Conservation (phyloP, 345 rosid genomes). For the Lenwebbia sp. region DNA sequence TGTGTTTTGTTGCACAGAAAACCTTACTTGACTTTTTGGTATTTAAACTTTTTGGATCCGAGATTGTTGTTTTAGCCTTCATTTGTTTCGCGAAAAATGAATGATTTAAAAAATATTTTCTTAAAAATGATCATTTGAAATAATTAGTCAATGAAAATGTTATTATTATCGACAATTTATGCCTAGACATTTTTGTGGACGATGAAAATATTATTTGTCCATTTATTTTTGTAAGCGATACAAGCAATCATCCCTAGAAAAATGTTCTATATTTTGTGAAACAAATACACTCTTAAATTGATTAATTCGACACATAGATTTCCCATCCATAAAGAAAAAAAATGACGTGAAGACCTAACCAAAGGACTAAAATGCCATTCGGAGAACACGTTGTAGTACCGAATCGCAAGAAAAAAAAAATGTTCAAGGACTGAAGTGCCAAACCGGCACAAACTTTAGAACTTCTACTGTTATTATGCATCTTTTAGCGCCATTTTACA, state of each 20-base stretch:
- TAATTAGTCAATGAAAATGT: not conserved
- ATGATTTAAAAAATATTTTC: not conserved
- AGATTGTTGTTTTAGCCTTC: not conserved
- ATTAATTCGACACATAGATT: not conserved
- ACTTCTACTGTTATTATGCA: not conserved
- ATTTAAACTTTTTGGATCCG: not conserved
- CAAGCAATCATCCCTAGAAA: not conserved
- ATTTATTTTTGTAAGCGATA: not conserved
- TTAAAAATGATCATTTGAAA: not conserved
- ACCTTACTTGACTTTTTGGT: not conserved
- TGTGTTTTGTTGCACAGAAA: not conserved
- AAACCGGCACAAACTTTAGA: not conserved
- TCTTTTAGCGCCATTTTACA: not conserved
- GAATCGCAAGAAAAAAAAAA: not conserved
- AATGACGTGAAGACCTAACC: not conserved
- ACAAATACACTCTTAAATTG: too few species aligned
- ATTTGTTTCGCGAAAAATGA: fast-evolving
- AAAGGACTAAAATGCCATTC: not conserved
- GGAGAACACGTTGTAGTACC: not conserved
- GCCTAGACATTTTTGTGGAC: not conserved
- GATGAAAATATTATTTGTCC: not conserved
- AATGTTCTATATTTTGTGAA: not conserved
- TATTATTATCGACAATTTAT: too few species aligned
- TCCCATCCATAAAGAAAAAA: not conserved
- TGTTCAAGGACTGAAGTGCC: not conserved